Conservation (phyloP, 768 basidiomycete genomes). For the Lactarius sp. region DNA sequence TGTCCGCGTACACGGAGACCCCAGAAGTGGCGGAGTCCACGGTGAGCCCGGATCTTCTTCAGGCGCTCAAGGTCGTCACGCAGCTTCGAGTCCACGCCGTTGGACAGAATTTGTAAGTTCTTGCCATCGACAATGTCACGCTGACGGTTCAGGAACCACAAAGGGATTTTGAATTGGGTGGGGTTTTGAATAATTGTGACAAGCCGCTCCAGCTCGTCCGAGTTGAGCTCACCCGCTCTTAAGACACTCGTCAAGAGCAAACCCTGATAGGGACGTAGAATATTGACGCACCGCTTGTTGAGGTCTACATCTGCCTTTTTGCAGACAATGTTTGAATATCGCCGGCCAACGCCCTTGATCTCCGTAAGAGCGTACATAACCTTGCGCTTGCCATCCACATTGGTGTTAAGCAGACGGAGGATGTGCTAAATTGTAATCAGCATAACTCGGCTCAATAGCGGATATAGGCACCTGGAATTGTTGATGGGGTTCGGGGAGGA, state of each 20-base stretch:
- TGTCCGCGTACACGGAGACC: slow-evolving; percentile 95
- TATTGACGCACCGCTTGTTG: slow-evolving; percentile 80
- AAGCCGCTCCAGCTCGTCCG: slow-evolving; percentile 97
- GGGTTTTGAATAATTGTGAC: slow-evolving; percentile 99
- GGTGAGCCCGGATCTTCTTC: slow-evolving; percentile 98
- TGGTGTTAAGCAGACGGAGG: slow-evolving; percentile 97
- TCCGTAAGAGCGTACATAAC: slow-evolving; percentile 99
- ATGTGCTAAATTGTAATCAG: slow-evolving; percentile 67
- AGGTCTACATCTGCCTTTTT: slow-evolving; percentile 99
- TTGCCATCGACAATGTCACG: slow-evolving; percentile 98
- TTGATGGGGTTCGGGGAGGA: slow-evolving; percentile 90
- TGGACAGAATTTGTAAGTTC: slow-evolving; percentile 92
- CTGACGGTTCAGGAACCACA: slow-evolving; percentile 99
- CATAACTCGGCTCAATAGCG: background rate
- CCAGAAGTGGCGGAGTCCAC: slow-evolving; percentile 90
- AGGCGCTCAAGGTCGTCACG: slow-evolving; percentile 97
- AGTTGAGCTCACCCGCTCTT: slow-evolving; percentile 99
- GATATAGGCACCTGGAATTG: slow-evolving; percentile 76
- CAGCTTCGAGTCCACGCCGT: slow-evolving; percentile 94
- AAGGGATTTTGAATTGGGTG: slow-evolving; percentile 98
- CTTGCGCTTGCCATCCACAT: slow-evolving; percentile 99
- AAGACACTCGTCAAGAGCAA: background rate
- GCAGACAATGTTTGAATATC: slow-evolving; percentile 98
- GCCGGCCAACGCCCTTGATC: slow-evolving; percentile 99
- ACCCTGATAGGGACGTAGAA: background rate